Evolutionary conservation across 2,329 filamentous ascomycete species (phyloP).

Genomic region (Elsinoe australis): DNA sequence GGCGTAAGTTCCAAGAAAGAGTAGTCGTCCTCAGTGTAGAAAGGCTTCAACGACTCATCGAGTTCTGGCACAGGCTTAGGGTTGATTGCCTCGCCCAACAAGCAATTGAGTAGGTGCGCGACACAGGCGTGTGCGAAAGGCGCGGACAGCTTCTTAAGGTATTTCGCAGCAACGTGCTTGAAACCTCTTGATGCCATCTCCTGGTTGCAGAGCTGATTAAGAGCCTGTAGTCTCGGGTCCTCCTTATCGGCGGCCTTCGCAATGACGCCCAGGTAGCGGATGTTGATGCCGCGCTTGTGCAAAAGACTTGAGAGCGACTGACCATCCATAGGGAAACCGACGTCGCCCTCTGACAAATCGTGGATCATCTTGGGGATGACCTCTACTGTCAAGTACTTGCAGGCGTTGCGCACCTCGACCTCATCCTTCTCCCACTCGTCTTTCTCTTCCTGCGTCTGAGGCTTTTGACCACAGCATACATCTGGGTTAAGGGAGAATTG

Average conservation of each 20-base stretch:
- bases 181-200: conserved; percentile 95
- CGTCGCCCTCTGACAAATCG: conserved; percentile 83
- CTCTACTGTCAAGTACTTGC: conserved; percentile 65
- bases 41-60: conserved; percentile 61
- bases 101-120: conserved; percentile 85
- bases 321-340: conserved; percentile 98
- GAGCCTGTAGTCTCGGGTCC: conserved; percentile 64
- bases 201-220: conserved; percentile 70
- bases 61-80: conserved; percentile 68
- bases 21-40: conserved; percentile 78
- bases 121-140: conserved; percentile 73
- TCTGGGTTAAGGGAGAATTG: conserved; percentile 87
- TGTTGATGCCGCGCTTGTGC: conserved; percentile 95
- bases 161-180: conserved; percentile 79
- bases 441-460: conserved; percentile 87
- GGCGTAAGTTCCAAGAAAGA: conserved; percentile 74
- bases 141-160: conserved; percentile 70
- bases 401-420: conserved; percentile 76
- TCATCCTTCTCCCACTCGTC: conserved; percentile 75
- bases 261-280: conserved; percentile 86
- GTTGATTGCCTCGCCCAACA: conserved; percentile 72
- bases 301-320: conserved; percentile 77
- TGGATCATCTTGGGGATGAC: conserved; percentile 78
- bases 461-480: conserved; percentile 84
- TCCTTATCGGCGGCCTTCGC: conserved; percentile 56